phyloP scores from a whole-genome alignment of 2,329 filamentous ascomycete genomes.

The Cytospora schulzeri region DNA sequence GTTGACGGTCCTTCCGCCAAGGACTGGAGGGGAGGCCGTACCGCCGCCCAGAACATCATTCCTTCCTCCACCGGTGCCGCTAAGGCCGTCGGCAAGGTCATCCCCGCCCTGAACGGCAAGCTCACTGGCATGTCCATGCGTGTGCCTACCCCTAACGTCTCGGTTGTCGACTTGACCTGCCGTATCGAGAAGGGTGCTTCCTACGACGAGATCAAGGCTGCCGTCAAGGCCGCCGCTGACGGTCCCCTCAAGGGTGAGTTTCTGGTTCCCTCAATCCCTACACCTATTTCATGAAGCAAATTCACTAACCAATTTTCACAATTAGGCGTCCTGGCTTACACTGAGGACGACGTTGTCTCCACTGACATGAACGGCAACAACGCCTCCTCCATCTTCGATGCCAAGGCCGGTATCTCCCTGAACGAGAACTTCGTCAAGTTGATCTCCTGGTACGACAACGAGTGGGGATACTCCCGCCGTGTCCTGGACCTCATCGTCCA shows the following conservation, averaged over 20 bases:
- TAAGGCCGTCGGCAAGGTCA: conserved; percentile 99
- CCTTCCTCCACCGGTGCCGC: conserved; percentile 98
- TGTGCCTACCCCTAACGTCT: conserved; percentile 98
- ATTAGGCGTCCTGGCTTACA: conserved; percentile 85
- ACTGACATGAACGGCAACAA: conserved; percentile 90
- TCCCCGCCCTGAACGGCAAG: conserved; percentile 97
- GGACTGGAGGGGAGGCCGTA: conserved; percentile 99
- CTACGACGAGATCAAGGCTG: conserved; percentile 91
- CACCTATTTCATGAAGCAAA: not conserved
- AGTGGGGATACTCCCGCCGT: conserved; percentile 99
- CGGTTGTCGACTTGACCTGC: conserved; percentile 95
- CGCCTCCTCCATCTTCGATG: conserved; percentile 97
- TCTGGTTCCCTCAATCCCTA: not conserved
- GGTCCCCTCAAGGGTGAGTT: conserved; percentile 80
- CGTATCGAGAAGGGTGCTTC: conserved; percentile 87
- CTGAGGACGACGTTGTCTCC: conserved; percentile 96
- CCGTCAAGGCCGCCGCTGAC: conserved; percentile 84
- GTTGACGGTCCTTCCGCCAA: conserved; percentile 96
- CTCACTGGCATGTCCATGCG: conserved; percentile 99
- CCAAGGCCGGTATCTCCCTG: conserved; percentile 97
- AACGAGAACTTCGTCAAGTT: conserved; percentile 99
- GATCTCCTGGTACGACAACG: conserved; percentile 98
- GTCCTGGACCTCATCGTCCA: conserved; percentile 80
- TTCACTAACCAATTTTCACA: conserved; percentile 22
- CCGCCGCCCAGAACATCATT: conserved; percentile 99